phyloP scores from a whole-genome alignment of 495 filamentous ascomycete species.

The Pseudotulostoma volvatum region DNA sequence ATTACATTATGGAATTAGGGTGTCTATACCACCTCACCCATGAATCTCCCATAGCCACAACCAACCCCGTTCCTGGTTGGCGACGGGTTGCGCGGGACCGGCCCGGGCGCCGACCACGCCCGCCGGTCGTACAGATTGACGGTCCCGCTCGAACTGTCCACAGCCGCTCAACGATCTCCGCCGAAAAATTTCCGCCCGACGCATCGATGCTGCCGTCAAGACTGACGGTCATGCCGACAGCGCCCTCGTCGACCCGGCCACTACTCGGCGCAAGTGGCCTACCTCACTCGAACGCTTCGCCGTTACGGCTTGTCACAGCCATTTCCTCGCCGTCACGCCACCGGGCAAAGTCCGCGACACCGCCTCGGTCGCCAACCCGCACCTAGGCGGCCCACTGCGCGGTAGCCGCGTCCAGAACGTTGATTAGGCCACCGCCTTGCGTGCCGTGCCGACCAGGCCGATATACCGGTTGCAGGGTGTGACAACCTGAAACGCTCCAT shows the following conservation, averaged over 20 bases:
- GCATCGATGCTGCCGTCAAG: conserved; percentile 49
- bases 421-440: conserved; percentile 74
- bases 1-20: no score
- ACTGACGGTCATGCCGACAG: conserved; percentile 64
- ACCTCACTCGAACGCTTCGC: conserved; percentile 86
- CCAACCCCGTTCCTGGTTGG: conserved; percentile 66
- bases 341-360: conserved; percentile 81
- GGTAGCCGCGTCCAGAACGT: conserved; percentile 63
- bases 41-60: conserved; percentile 78
- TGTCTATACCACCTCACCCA: no score
- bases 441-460: conserved; percentile 55
- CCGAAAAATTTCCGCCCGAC: conserved; percentile 44
- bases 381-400: conserved; percentile 78
- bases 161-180: conserved; percentile 69
- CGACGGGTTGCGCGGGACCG: conserved; percentile 45
- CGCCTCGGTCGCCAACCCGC: conserved; percentile 65
- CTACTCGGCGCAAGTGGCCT: conserved; percentile 42
- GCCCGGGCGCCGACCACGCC: conserved; percentile 31
- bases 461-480: conserved; percentile 74
- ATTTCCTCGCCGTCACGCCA: conserved; percentile 68
- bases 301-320: conserved; percentile 63
- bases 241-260: conserved; percentile 89
- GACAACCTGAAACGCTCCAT: conserved; percentile 83
- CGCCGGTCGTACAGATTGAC: conserved; percentile 86
- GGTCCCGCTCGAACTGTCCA: conserved; percentile 71